phyloP scores from a whole-genome alignment of 768 basidiomycete species.

The Hericium coralloides region DNA sequence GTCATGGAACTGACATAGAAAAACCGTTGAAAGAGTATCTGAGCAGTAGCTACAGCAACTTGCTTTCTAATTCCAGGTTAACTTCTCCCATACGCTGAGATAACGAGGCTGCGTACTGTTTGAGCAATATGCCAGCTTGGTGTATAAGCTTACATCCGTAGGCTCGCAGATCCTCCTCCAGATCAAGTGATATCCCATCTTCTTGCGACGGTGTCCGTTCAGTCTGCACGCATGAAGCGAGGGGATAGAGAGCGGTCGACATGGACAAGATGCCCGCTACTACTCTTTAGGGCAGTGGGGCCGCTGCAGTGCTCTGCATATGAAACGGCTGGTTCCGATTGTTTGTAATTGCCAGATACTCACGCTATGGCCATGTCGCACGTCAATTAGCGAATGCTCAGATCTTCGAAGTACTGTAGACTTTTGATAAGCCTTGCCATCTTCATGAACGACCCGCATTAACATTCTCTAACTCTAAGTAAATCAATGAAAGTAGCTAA shows the following conservation, averaged over 20 bases:
- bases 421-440: too few species aligned
- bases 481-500: too few species aligned
- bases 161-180: conserved; percentile 84
- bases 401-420: too few species aligned
- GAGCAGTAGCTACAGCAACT: conserved; percentile 93
- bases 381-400: too few species aligned
- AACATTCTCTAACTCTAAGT: too few species aligned
- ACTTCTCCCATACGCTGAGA: conserved; percentile 2
- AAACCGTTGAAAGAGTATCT: conserved; percentile 94
- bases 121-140: conserved; percentile 84
- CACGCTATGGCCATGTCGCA: too few species aligned
- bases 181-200: conserved; percentile 71
- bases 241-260: conserved; percentile 46
- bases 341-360: too few species aligned
- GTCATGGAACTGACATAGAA: conserved; percentile 94
- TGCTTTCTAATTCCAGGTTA: conserved; percentile 59
- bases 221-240: conserved; percentile 76
- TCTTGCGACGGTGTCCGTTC: conserved; percentile 69
- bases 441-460: too few species aligned
- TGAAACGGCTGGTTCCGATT: too few species aligned
- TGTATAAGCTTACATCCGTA: conserved; percentile 94
- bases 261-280: conserved; percentile 13
- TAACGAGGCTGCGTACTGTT: conserved; percentile 51
- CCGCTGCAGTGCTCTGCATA: too few species aligned
- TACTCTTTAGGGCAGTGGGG: background rate